A percentile compares a stretch with the other conserved stretches of the same genome.
These are phyloP conservation scores for Globisporangium heterothallicum DNA, from an alignment of 352 stramenopile species.

Conservation along the genomic window DNA sequence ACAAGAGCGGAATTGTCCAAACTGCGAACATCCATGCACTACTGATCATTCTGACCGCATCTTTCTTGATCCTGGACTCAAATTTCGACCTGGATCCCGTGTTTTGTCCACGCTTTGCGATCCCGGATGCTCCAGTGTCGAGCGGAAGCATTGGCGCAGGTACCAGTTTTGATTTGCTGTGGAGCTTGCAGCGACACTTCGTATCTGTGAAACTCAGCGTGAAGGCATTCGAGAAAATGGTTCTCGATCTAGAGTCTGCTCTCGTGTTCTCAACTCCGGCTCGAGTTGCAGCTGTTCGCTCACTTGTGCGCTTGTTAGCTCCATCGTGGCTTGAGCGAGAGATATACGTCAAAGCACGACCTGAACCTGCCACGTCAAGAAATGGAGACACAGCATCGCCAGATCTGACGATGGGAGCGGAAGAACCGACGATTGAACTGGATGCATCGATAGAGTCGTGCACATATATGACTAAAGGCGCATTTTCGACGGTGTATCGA, in stretches of 20 bases:
- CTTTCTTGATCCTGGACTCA: constrained; percentile 26
- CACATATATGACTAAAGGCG: constrained; percentile 42
- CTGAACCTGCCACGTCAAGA: background rate
- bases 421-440: background rate
- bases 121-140: constrained; percentile 5
- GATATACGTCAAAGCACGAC: constrained; percentile 21
- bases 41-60: constrained; percentile 22
- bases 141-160: background rate
- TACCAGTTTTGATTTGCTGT: constrained; percentile 27
- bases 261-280: constrained; percentile 21
- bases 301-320: constrained; percentile 29
- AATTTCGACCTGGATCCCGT: constrained; percentile 31
- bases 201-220: constrained; percentile 10
- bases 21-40: constrained; percentile 23
- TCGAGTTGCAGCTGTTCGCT: constrained; percentile 23
- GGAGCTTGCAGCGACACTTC: constrained; percentile 39
- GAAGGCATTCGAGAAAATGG: constrained; percentile 20
- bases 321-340: constrained; percentile 33
- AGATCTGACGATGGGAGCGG: constrained; percentile 2
- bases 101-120: constrained; percentile 31
- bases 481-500: constrained; percentile 42
- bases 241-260: constrained; percentile 28
- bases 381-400: background rate
- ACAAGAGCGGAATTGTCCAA: background rate
- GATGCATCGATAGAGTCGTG: constrained; percentile 1